Percentiles rank a stretch among this genome's conserved stretches.
Conservation (phyloP, 2,329 filamentous ascomycete genomes). For the Didymella segeticola region DNA sequence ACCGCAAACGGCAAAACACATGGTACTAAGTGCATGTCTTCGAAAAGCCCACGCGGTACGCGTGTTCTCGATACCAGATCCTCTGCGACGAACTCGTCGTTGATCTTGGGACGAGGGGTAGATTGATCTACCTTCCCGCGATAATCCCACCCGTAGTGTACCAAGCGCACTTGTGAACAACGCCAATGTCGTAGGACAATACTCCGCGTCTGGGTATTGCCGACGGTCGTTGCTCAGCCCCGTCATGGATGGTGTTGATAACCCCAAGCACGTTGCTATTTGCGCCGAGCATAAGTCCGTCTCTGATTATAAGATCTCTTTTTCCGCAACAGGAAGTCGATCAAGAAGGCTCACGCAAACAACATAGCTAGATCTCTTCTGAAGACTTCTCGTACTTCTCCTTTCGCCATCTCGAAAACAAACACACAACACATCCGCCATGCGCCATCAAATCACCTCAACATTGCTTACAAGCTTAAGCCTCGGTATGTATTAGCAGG, state of each 20-base stretch:
- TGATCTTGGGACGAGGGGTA: conserved; percentile 4
- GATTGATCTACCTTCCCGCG: not conserved
- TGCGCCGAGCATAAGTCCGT: conserved; percentile 12
- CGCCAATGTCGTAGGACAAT: conserved; percentile 7
- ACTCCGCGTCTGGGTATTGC: conserved; percentile 5
- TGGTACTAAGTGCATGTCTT: not conserved
- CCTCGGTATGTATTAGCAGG: not conserved
- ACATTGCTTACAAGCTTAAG: not conserved
- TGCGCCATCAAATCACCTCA: not conserved
- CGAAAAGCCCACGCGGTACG: not conserved
- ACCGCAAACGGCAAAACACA: conserved; percentile 3
- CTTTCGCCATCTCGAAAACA: not conserved
- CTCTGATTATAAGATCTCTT: not conserved
- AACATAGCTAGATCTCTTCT: not conserved
- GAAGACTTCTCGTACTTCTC: not conserved
- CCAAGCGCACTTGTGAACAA: not conserved
- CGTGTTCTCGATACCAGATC: not conserved
- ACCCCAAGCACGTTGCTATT: not conserved
- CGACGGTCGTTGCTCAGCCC: conserved; percentile 10
- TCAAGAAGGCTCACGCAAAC: not conserved
- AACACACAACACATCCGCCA: not conserved
- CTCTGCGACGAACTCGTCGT: not conserved
- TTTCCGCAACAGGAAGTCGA: not conserved
- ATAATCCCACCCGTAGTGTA: conserved; percentile 1
- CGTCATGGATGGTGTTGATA: conserved; percentile 6